phyloP scores from a whole-genome alignment of 495 filamentous ascomycete genomes.

The Xylaria intraflava region DNA sequence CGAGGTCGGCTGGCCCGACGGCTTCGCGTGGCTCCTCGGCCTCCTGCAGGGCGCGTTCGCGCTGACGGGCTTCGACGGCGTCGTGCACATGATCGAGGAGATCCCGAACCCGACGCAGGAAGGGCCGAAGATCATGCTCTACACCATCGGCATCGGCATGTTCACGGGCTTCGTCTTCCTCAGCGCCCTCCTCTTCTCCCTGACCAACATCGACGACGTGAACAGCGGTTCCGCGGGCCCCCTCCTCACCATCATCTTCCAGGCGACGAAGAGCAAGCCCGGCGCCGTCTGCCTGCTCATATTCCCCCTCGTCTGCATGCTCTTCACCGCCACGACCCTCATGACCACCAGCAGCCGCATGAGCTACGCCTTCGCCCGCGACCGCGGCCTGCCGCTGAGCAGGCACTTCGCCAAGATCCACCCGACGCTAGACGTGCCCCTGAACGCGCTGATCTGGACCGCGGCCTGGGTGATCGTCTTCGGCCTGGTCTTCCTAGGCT shows the following conservation, averaged over 20 bases:
- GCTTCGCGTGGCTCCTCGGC: conserved; percentile 57
- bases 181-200: conserved; percentile 29
- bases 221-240: conserved; percentile 34
- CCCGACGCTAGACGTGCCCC: conserved; percentile 54
- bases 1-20: conserved; percentile 56
- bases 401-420: conserved; percentile 59
- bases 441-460: conserved; percentile 66
- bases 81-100: conserved; percentile 55
- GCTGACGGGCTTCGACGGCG: conserved; percentile 57
- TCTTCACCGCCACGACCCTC: conserved; percentile 64
- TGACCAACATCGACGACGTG: conserved; percentile 26
- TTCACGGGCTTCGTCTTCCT: conserved; percentile 31
- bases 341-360: conserved; percentile 74
- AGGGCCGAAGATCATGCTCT: conserved; percentile 31
- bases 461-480: conserved; percentile 58
- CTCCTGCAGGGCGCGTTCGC: conserved; percentile 56
- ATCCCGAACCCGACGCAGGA: conserved; percentile 33
- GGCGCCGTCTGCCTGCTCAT: conserved; percentile 45
- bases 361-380: conserved; percentile 70
- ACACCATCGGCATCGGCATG: conserved; percentile 29
- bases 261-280: conserved; percentile 26
- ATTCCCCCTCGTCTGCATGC: conserved; percentile 66
- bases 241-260: conserved; percentile 38
- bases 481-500: conserved; percentile 70
- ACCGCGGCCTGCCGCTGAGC: conserved; percentile 64